Percentiles rank a stretch among this genome's conserved stretches.
Conservation (phyloP, 2,329 filamentous ascomycete species). For the Daldinia sp. region DNA sequence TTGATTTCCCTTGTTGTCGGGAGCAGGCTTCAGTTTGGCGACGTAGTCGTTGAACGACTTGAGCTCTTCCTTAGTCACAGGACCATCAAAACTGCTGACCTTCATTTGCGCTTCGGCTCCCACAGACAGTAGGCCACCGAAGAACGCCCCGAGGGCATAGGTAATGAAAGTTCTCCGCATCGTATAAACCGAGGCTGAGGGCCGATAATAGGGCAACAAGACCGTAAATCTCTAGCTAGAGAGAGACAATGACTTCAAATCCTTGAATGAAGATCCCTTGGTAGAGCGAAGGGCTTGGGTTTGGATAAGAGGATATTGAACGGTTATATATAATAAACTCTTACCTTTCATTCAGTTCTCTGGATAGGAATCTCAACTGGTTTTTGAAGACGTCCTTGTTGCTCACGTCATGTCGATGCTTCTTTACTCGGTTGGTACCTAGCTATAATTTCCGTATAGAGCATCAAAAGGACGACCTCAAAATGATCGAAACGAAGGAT, state of each 20-base stretch:
- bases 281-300: background rate
- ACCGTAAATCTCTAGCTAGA: background rate
- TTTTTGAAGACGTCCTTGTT: background rate
- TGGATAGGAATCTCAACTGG: background rate
- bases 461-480: background rate
- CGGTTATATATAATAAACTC: background rate
- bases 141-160: background rate
- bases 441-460: background rate
- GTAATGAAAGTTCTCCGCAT: background rate
- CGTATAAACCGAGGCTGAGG: background rate
- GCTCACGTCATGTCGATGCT: background rate
- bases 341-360: background rate
- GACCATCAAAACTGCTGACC: conserved; percentile 35
- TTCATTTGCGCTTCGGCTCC: conserved; percentile 26
- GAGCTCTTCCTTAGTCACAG: conserved; percentile 31
- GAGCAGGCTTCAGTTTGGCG: conserved; percentile 23
- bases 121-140: conserved; percentile 3
- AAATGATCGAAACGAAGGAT: background rate
- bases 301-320: background rate
- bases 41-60: conserved; percentile 34
- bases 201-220: background rate
- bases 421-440: no score
- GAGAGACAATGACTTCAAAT: background rate
- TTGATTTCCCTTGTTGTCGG: conserved; percentile 27
- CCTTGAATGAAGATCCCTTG: background rate